Evolutionary conservation across 2,329 filamentous ascomycete genomes (phyloP).

Genomic region (Exserohilum turcica): DNA sequence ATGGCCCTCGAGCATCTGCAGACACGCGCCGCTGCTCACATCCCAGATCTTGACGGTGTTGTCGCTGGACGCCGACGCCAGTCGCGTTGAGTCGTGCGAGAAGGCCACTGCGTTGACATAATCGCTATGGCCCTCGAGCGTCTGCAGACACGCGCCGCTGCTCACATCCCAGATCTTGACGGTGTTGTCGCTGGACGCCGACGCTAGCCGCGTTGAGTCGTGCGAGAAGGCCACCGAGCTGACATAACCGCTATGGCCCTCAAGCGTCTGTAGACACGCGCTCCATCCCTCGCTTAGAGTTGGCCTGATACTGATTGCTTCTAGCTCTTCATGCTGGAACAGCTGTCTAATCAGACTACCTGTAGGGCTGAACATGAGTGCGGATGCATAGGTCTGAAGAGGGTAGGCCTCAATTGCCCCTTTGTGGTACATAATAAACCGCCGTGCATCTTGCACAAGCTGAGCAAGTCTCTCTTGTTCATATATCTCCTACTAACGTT

Average conservation of each 20-base stretch:
- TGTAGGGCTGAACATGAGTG: neutral
- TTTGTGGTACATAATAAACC: constrained; percentile 27
- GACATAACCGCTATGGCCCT: neutral
- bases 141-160: neutral
- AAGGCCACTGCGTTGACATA: neutral
- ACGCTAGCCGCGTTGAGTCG: neutral
- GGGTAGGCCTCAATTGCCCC: constrained; percentile 16
- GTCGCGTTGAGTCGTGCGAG: neutral
- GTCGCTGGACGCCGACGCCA: neutral
- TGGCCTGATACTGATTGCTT: neutral
- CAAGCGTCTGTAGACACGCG: constrained; percentile 13
- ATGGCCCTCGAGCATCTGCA: neutral
- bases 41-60: neutral
- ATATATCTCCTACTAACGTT: neutral
- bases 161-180: constrained; percentile 11
- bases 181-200: constrained; percentile 22
- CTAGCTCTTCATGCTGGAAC: neutral
- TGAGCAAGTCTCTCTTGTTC: neutral
- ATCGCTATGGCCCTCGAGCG: neutral
- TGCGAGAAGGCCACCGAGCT: neutral
- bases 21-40: neutral
- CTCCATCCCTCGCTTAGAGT: neutral
- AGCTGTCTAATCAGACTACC: neutral
- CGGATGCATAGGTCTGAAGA: constrained; percentile 9
- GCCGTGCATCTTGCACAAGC: constrained; percentile 15